Evolutionary conservation across 805 yeast species (phyloP), one percentile per base, ranked within the genome.

Genomic region (Metschnikowia hibisci): DNA sequence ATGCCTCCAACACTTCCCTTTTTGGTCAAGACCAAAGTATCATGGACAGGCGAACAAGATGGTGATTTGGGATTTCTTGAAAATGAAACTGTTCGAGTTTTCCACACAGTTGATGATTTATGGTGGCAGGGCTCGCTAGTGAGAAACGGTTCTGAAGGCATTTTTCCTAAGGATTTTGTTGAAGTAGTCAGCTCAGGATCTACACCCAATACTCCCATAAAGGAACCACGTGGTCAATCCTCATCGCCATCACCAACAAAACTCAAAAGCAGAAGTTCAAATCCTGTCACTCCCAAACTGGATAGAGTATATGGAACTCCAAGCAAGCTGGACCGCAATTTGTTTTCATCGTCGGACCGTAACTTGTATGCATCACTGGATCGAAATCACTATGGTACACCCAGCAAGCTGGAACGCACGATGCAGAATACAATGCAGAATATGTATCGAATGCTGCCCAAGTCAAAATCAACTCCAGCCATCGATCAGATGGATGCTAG

Each of bases 61-160:
- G 84, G 86, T 35, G 97, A 93, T 58, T 71, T 93, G 33, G 98
- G 98, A 0, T 93, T 93, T 60, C 76, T 90, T 15, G 98, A 93
- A 65, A 96, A 95, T 39, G 98, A 93, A 58, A 69, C 87, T 39
- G 87, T 93, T 53, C 96, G 88, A 49, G 95, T 93, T 4, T 76
- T 81, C 41, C 73, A 80, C 46, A 67, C 80, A 9, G 87, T 91
- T 4, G 95, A 93, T 58, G 96, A 95, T 14, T 82, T 82, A 55
- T 88, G 96, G 95, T 89, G 91, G 84, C 86, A 80, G 55, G 99
- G 99, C 2, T 71, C 75, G 47, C 74, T 91, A 43, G 67, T 81
- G 51, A 74, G 98, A 57, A 89, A 87, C 64, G 86, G 81, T 48
- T 79, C 87, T 53, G 78, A 80, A 30, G 99, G 99, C 0, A 72